Conservation (phyloP, 129 eudicot genomes). For the Sambucus nigra region DNA sequence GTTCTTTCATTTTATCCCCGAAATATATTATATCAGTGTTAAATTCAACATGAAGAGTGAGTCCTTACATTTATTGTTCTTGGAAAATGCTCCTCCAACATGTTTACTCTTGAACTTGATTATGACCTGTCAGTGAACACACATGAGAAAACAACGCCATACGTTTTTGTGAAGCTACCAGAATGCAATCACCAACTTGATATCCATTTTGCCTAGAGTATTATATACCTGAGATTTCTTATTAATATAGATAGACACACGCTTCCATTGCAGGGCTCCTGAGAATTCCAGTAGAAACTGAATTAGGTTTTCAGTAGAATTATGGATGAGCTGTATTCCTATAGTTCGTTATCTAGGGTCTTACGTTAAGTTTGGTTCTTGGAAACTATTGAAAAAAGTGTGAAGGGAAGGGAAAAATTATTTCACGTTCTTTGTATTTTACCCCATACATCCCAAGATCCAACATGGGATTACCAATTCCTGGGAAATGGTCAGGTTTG, state of each 20-base stretch:
- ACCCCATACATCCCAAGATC: too few relatives aligned
- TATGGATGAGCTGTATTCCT: too few relatives aligned
- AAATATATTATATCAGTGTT: too few relatives aligned
- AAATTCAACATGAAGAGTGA: slow-evolving; percentile 8
- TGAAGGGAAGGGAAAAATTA: too few relatives aligned
- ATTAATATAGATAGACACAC: slow-evolving; percentile 64
- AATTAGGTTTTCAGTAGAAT: background rate
- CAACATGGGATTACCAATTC: background rate
- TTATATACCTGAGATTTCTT: slow-evolving; percentile 56
- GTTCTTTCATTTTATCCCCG: too few relatives aligned
- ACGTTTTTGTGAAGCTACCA: background rate
- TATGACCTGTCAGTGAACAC: slow-evolving; percentile 38
- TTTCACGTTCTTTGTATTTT: too few relatives aligned
- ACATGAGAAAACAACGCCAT: slow-evolving; percentile 1
- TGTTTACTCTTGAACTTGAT: slow-evolving; percentile 73
- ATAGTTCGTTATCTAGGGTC: too few relatives aligned
- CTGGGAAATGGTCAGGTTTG: too few relatives aligned
- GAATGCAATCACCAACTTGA: too few relatives aligned
- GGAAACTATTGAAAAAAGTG: background rate
- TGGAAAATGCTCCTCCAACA: slow-evolving; percentile 86
- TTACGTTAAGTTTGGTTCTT: too few relatives aligned
- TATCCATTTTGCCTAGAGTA: too few relatives aligned
- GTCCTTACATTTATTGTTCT: slow-evolving; percentile 69
- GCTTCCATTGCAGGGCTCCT: slow-evolving; percentile 66
- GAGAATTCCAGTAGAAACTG: slow-evolving; percentile 2